Evolutionary conservation across 805 yeast species (phyloP), one percentile per base, ranked within the genome.

Genomic region (Kuraishia capsulata): DNA sequence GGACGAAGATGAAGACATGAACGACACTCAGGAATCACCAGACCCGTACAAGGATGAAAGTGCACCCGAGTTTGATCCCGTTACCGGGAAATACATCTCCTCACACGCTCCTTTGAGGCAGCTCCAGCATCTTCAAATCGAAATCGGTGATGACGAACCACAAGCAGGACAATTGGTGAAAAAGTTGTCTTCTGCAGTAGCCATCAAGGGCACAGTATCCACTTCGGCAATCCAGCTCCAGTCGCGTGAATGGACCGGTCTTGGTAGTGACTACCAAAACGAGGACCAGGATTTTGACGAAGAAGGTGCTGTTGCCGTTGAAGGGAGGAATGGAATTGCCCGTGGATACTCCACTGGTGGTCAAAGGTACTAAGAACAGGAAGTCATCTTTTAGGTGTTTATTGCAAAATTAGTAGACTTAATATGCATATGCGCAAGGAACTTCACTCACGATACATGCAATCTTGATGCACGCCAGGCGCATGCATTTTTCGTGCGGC

Each of bases 311-410:
- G 56, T 67, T 0, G 70, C 87, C 1, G 95, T 88, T 52, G 78
- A 81, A 45, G 98, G 98, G 1, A 67, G 81, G 35, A 67, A 73
- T 2, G 98, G 98, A 30, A 75, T 90, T 40, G 98, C 98, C 2
- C 69, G 97, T 47, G 95, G 92, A 2, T 92, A 90, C 50, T 71
- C 66, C 33, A 55, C 38, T 74, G 14, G 36, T 20, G n/a, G 32
- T 8, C 14, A 6, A 13, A 16, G 14, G 32, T 29, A 16, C n/a
- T 29, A 14, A 29, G 18, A 6, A 16, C 11, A 13, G 11, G 28
- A 10, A 10, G 28, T 10, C 10, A 10, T 25, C 28, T 25, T 13
- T 25, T 25, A 25, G 28, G 28, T 10, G 28, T 10, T 13, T 10
- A 13, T 10, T n/a, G n/a, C n/a, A n/a, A n/a, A n/a, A n/a, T n/a